phyloP scores from a whole-genome alignment of 441 rosid species.

The Corymbia citriodora region DNA sequence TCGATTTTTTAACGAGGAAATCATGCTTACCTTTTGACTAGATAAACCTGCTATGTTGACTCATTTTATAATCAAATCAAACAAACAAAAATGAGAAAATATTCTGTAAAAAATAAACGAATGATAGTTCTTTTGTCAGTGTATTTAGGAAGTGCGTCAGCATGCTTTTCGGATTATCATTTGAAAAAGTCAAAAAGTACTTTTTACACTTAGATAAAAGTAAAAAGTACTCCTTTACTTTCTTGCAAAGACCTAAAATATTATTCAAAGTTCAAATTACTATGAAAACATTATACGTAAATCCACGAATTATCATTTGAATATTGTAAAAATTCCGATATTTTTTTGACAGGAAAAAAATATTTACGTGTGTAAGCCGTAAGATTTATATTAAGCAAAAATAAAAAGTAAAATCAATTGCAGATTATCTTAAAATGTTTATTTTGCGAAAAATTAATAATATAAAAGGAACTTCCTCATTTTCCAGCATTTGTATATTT shows the following conservation, averaged over 20 bases:
- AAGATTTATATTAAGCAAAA: background rate
- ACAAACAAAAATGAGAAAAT: no score
- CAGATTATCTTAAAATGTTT: background rate
- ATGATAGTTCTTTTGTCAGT: no score
- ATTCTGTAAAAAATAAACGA: no score
- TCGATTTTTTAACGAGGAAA: no score
- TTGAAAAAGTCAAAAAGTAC: no score
- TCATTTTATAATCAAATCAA: no score
- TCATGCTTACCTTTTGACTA: no score
- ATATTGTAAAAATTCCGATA: background rate
- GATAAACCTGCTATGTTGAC: no score
- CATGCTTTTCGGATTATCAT: background rate
- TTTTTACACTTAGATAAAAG: background rate
- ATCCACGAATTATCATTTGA: background rate
- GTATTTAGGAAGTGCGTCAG: background rate
- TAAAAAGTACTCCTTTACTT: background rate
- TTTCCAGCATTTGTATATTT: background rate
- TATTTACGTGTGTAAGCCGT: background rate
- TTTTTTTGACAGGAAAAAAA: background rate
- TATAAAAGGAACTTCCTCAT: background rate
- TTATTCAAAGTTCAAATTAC: background rate
- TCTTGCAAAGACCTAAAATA: background rate
- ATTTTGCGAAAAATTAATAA: background rate
- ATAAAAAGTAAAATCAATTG: background rate
- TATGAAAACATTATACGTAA: background rate